Percentiles rank a stretch among this genome's conserved stretches.
Evolutionary conservation across 2,329 filamentous ascomycete genomes (phyloP).

Genomic region (Colletotrichum sp.): DNA sequence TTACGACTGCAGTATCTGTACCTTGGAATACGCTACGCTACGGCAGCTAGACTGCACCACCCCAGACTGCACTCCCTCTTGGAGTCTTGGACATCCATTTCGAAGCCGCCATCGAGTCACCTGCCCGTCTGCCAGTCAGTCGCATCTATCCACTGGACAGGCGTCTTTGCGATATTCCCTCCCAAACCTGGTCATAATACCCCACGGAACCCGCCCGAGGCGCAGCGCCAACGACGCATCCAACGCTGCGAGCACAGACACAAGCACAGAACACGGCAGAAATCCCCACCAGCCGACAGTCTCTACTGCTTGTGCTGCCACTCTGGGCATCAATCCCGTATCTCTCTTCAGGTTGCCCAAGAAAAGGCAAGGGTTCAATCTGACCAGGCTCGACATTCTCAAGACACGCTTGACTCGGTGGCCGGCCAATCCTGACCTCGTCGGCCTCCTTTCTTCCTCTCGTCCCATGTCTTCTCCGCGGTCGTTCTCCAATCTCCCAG

Average conservation of each 20-base stretch:
- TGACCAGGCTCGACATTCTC: too few species aligned
- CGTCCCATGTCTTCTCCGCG: neutral
- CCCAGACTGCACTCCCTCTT: neutral
- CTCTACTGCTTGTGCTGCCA: neutral
- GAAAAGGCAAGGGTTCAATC: too few species aligned
- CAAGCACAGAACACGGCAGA: neutral
- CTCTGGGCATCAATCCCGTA: neutral
- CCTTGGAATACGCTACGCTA: neutral
- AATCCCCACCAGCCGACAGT: neutral
- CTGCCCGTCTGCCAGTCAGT: neutral
- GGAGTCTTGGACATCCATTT: neutral
- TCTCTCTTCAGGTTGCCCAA: too few species aligned
- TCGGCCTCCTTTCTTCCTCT: neutral
- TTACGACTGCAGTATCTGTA: neutral
- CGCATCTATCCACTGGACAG: neutral
- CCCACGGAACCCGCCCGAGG: constrained; percentile 16
- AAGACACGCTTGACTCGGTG: constrained; percentile 3
- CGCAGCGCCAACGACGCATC: neutral
- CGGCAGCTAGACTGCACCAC: neutral
- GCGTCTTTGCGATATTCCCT: neutral
- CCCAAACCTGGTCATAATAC: neutral
- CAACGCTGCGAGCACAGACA: neutral
- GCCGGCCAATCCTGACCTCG: neutral
- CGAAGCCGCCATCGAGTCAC: neutral
- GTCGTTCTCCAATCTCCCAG: neutral